Evolutionary conservation across 345 rosid species (phyloP).

Genomic region (Orychophragmus violaceus): DNA sequence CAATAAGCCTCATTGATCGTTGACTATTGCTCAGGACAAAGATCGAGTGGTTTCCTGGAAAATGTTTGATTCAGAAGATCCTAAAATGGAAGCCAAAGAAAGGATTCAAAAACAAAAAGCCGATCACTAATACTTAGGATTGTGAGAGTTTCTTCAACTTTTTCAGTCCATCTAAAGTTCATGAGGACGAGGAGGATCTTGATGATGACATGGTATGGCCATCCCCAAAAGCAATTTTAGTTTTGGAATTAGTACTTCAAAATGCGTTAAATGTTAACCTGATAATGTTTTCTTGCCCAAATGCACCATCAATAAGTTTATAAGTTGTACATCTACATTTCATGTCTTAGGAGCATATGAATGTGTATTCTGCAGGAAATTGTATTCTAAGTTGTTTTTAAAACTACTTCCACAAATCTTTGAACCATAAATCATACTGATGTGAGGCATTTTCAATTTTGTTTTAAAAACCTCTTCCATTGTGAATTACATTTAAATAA

Average conservation of each 20-base stretch:
- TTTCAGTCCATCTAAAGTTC: conserved; percentile 88
- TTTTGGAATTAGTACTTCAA: neutral
- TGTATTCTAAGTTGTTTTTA: no score
- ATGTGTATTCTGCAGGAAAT: no score
- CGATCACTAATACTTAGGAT: conserved; percentile 78
- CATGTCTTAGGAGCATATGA: no score
- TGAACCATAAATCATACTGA: no score
- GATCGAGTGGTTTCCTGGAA: no score
- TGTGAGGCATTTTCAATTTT: no score
- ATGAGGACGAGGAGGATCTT: conserved; percentile 80
- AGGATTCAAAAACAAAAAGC: conserved; percentile 82
- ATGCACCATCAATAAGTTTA: no score
- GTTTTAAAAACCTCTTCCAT: no score
- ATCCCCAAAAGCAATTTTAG: neutral
- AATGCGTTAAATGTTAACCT: neutral
- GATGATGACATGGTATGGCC: conserved; percentile 75
- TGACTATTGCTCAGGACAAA: conserved; percentile 48
- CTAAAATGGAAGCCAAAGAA: conserved; percentile 95
- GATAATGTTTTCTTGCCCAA: conserved; percentile 20
- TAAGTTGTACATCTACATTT: no score
- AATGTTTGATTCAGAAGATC: no score
- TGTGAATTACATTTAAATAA: no score
- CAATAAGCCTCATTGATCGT: neutral
- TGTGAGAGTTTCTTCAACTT: conserved; percentile 95
- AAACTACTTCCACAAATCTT: no score